Percentiles rank a stretch among this genome's conserved stretches.
phyloP scores from a whole-genome alignment of 768 basidiomycete species.

The Hirschioporus abietinus region DNA sequence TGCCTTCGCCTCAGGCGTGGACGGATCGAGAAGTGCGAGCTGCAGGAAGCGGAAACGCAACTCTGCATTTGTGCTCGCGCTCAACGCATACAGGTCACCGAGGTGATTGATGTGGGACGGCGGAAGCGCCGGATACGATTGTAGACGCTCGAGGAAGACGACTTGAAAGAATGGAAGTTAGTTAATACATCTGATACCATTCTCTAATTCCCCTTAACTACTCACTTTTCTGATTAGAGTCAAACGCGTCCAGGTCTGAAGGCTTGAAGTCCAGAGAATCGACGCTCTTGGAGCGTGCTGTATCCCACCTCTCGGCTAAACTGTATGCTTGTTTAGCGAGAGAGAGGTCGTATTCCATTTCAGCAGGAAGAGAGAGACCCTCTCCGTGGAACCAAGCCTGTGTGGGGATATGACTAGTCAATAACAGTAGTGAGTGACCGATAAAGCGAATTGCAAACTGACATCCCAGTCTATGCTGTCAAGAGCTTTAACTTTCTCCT shows the following conservation, averaged over 20 bases:
- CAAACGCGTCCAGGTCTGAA: conserved; percentile 58
- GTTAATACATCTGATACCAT: neutral
- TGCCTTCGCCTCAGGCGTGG: conserved; percentile 40
- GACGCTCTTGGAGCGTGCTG: conserved; percentile 45
- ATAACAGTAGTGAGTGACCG: neutral
- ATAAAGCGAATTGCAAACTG: conserved; percentile 19
- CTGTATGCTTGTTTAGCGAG: conserved; percentile 65
- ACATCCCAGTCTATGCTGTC: conserved; percentile 78
- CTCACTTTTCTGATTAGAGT: conserved; percentile 72
- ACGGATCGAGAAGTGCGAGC: conserved; percentile 51
- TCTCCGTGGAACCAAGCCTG: conserved; percentile 83
- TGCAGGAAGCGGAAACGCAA: conserved; percentile 76
- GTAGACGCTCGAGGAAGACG: conserved; percentile 79
- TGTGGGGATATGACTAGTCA: conserved; percentile 1
- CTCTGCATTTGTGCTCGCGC: conserved; percentile 65
- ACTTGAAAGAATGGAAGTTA: conserved; percentile 34
- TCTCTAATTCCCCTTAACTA: conserved; percentile 6
- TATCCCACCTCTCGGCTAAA: conserved; percentile 72
- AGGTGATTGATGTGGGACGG: conserved; percentile 53
- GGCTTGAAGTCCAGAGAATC: conserved; percentile 48
- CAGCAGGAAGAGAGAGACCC: conserved; percentile 65
- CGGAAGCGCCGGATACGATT: conserved; percentile 58
- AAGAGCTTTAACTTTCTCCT: conserved; percentile 58
- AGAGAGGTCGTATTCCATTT: conserved; percentile 69
- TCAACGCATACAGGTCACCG: conserved; percentile 44